Base-by-base conservation (phyloP, 163 green algal species). In the Prototheca wickerhamii region DNA sequence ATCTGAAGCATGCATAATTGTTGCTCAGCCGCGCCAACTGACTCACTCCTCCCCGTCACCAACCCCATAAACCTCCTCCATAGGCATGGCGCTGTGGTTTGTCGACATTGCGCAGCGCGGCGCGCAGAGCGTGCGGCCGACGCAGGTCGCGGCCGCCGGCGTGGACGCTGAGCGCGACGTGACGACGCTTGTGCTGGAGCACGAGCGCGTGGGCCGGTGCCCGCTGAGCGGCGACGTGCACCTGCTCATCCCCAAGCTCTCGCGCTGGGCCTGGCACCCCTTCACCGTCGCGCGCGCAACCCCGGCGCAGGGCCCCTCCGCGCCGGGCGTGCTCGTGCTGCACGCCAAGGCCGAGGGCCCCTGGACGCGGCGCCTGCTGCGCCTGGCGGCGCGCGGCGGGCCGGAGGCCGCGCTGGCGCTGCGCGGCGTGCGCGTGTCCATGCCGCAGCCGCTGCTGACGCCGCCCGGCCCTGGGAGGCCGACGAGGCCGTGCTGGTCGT, bases 191-290 rank as follows among this genome's bases (percentile, higher is more conserved):
- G 20, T 25, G 10, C 30, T 60, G 23, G 12, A 60, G 18, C 29
- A 37, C 53, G 1, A 8, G 7, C 53, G 6, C 29, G 20, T 50
- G 25, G 37, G 8, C 1, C 26, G 28, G 23, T 72, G 70, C 63
- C 66, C 67, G 4, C 46, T 73, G 21, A 32, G 56, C 30, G 53
- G 53, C 15, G 68, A 77, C 46, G 35, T 79, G 17, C 70, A 63
- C 52, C 21, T 79, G 33, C 26, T 72, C 0, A 26, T 79, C 35
- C 63, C 65, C 1, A 53, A 12, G 42, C 60, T 77, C 40, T 70
- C 56, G 23, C 40, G 68, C 20, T 77, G 70, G 72, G 62, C 71
- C 63, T 79, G 72, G 72, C 72, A 79, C 52, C 72, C 72, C 12
- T 71, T 77, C 63, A 67, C 58, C 2, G 50, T 77, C n/a, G 63